phyloP scores from a whole-genome alignment of 1,284 basidiomycete genomes.

The Sphaerobolus stellatus region DNA sequence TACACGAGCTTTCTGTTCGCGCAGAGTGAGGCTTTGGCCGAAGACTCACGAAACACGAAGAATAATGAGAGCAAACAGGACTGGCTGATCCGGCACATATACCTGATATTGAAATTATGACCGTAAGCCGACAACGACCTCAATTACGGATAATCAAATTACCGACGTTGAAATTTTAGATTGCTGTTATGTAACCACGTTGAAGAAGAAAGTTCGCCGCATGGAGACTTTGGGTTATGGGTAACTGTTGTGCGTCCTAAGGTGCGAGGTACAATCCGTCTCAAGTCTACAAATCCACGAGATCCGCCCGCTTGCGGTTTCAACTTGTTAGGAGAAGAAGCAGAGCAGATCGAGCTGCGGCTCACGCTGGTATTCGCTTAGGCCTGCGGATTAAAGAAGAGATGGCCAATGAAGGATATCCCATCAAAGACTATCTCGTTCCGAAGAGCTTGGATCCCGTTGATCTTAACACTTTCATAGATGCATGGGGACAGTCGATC shows the following conservation, averaged over 20 bases:
- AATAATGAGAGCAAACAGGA: conserved; percentile 16
- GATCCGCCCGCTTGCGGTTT: conserved; percentile 21
- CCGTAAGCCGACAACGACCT: conserved; percentile 18
- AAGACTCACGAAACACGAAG: conserved; percentile 12
- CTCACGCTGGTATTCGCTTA: conserved; percentile 40
- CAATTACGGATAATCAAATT: background rate
- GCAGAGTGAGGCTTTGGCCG: conserved; percentile 24
- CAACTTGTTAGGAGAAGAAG: background rate
- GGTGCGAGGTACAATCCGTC: conserved; percentile 24
- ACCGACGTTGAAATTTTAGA: background rate
- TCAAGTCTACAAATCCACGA: conserved; percentile 36
- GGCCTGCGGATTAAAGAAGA: conserved; percentile 27
- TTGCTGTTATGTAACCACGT: background rate
- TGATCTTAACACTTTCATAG: conserved; percentile 30
- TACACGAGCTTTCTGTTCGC: conserved; percentile 29
- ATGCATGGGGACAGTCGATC: conserved; percentile 27
- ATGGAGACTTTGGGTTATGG: conserved; percentile 22
- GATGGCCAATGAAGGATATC: conserved; percentile 31
- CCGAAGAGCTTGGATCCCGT: conserved; percentile 25
- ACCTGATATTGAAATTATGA: conserved; percentile 39
- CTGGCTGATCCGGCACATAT: conserved; percentile 23
- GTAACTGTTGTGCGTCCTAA: conserved; percentile 22
- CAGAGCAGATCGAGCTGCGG: conserved; percentile 25
- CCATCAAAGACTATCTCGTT: conserved; percentile 29
- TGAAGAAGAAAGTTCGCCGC: background rate